Evolutionary conservation across 31 red algal genomes (phyloP), one percentile per base, ranked within the genome.

Genomic region (Odonthalia washingtoniensis): DNA sequence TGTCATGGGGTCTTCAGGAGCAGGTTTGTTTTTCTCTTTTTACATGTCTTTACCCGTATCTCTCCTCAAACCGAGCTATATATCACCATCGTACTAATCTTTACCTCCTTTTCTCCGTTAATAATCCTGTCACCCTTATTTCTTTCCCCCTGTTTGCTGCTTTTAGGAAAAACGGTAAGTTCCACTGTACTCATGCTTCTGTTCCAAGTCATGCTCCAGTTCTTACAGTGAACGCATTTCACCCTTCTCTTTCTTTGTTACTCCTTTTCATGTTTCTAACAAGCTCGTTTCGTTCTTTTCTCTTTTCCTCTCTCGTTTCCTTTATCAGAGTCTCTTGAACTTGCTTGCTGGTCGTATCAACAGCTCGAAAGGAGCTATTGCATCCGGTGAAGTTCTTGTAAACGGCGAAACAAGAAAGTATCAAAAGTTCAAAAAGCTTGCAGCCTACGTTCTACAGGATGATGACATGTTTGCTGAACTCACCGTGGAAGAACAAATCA

Each of bases 391-490:
- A 34, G 86, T 98, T 18, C 52, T 72, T 37, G 70, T 98, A 27
- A 98, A 98, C 78, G 92, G 92, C 37, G 77, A 84, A 68, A 74
- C 91, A 21, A 49, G 93, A 5, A 66, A 95, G 45, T 93, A 83
- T 63, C 72, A 85, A 62, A 90, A 65, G 28, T 95, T 95, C 68
- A 83, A 76, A 42, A 90, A 94, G 89, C 80, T 95, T 1, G 86
- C 93, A 6, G 95, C 89, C 0, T 97, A 93, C 41, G 98, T 99
- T 1, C 66, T 89, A 46, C 98, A 99, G 79, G 98, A 96, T 32
- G 98, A 96, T 61, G 82, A 92, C 68, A 89, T 99, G 84, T 95
- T 97, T 65, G 95, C 92, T 0, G 95, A 97, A 62, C 91, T 99
- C 34, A 99, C 98, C 17, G 98, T 99, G 16, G 75, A 91, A 49